Evolutionary conservation across 2,329 filamentous ascomycete genomes (phyloP).

Genomic region (Tetracladium maxilliforme): DNA sequence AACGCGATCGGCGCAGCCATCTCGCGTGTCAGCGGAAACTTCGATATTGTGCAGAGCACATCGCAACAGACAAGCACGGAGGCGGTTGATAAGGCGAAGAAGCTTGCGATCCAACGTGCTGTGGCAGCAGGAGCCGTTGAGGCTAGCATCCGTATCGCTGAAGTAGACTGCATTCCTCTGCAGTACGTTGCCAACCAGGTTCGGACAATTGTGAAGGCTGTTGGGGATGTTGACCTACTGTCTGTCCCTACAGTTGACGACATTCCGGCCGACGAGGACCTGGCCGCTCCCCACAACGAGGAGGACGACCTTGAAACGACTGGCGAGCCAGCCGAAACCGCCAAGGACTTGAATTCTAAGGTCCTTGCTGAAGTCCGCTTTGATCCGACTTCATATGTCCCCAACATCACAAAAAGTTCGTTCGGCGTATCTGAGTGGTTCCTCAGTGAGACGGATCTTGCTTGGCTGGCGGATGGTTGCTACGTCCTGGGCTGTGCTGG

Average conservation of each 20-base stretch:
- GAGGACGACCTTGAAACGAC: conserved; percentile 7
- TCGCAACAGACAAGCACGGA: conserved; percentile 21
- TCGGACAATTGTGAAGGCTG: conserved; percentile 8
- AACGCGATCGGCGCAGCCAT: conserved; percentile 44
- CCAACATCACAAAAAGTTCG: no score
- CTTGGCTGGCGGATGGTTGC: conserved; percentile 28
- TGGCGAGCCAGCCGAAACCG: no score
- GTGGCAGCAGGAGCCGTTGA: conserved; percentile 8
- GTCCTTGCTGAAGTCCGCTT: no score
- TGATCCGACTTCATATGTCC: no score
- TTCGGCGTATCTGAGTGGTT: conserved; percentile 20
- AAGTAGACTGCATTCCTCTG: conserved; percentile 22
- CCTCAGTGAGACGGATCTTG: conserved; percentile 25
- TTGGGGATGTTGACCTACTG: conserved; percentile 7
- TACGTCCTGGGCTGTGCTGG: conserved; percentile 31
- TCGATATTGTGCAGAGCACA: conserved; percentile 34
- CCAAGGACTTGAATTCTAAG: no score
- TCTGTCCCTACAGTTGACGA: conserved; percentile 7
- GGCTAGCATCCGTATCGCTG: conserved; percentile 24
- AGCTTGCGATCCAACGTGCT: conserved; percentile 15
- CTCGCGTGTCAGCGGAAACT: conserved; percentile 34
- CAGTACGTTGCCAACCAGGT: conserved; percentile 10
- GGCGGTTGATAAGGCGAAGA: conserved; percentile 22
- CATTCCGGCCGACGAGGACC: conserved; percentile 11
- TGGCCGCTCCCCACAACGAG: no score